Base-by-base conservation (phyloP, 1,284 basidiomycete genomes). In the Takashimella tepidaria region DNA sequence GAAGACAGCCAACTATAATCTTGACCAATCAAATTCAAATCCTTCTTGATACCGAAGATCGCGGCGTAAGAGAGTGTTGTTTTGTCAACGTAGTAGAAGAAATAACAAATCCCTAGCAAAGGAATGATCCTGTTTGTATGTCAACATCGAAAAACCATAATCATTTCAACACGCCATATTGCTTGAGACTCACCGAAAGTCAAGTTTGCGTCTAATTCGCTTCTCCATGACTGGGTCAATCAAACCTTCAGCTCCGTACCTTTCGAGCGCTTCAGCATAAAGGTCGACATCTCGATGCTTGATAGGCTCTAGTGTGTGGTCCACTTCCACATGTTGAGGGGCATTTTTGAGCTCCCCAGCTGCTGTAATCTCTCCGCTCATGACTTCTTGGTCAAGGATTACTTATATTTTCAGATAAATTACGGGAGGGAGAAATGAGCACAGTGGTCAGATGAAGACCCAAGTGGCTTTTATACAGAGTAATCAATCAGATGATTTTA, bases 1-100 rank as follows among this genome's bases (percentile, higher is more conserved):
- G 63, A 67, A 22, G 68, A 69, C 8, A 77, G 67, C 72, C 73
- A 75, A 1, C 67, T 70, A 59, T 74, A 76, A 42, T 72, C 54
- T 5, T 54, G 61, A 6, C 66, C 64, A 13, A 49, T 48, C 12
- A 77, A 67, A 37, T 70, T 57, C n/a, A 74, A 61, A 49, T 72
- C 75, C 5, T 62, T 55, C 54, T 69, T 73, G 58, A 76, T 70
- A 8, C 67, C 71, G 53, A 72, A 74, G 43, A 75, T 72, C 25
- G 70, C 72, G 27, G 73, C 72, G 49, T 76, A 76, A 16, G 61
- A 64, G 23, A 69, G 53, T 0, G 70, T 73, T 13, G 72, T 74
- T 56, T 71, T 72, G 61, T 70, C 69, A 21, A 69, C 67, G 46
- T 72, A 69, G 57, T 69, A 72, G 63, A 70, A 72, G 51, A 69